A percentile compares a stretch with the other conserved stretches of the same genome.
phyloP scores from a whole-genome alignment of 2,329 filamentous ascomycete genomes.

The Fusarium begoniae region DNA sequence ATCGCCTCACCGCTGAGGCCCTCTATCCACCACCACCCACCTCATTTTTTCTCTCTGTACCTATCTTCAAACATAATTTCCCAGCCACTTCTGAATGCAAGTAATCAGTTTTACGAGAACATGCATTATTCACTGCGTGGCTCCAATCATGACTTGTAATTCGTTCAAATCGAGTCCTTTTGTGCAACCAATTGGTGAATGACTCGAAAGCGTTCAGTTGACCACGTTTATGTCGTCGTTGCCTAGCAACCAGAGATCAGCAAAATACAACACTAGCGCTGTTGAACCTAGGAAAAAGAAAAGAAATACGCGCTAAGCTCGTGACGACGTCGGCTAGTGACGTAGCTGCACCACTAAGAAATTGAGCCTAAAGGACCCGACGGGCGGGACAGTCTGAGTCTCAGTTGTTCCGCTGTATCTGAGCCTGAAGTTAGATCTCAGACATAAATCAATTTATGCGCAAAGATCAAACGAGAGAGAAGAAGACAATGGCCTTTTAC shows the following conservation, averaged over 20 bases:
- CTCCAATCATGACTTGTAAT: conserved; percentile 28
- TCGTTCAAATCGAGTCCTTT: not conserved
- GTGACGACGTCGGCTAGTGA: conserved; percentile 40
- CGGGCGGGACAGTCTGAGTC: not conserved
- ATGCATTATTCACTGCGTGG: conserved; percentile 24
- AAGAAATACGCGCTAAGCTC: conserved; percentile 24
- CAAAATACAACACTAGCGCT: not conserved
- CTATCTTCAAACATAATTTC: not conserved
- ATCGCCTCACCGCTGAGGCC: conserved; percentile 33
- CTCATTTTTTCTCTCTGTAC: not conserved
- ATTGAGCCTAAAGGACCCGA: not conserved
- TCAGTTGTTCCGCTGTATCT: conserved; percentile 11
- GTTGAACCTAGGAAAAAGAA: not conserved
- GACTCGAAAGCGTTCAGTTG: conserved; percentile 21
- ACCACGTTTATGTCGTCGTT: conserved; percentile 13
- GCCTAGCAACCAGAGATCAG: conserved; percentile 36
- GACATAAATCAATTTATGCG: not conserved
- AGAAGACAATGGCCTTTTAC: too few relatives aligned
- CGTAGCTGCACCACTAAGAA: conserved; percentile 34
- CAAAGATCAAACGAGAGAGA: not conserved
- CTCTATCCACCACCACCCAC: conserved; percentile 16
- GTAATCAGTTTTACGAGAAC: not conserved
- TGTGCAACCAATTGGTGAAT: conserved; percentile 1
- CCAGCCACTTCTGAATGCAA: conserved; percentile 11
- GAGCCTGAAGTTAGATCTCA: conserved; percentile 5